Evolutionary conservation across 129 eudicot genomes (phyloP), one percentile per base, ranked within the genome.

Genomic region (Escallonia rubra): DNA sequence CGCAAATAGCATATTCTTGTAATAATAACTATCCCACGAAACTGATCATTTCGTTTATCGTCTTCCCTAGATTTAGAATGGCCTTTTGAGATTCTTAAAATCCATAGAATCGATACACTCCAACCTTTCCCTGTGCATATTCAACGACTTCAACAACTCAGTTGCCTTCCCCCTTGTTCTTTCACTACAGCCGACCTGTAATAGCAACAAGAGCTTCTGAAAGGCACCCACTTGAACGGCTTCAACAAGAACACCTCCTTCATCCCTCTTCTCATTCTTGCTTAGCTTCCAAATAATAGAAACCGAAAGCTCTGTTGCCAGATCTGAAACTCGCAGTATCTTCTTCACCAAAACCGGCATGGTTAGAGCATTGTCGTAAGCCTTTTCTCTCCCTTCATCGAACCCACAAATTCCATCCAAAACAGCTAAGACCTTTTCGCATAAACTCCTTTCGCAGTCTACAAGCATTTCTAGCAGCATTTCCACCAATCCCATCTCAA

Each of bases 31-130:
- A 23, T 23, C 34, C 1, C 34, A 23, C 34, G 14, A 57, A 38
- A 57, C 62, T 57, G 16, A 57, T 4, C 12, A 16, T 16, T 13
- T 4, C 3, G 5, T 1, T 2, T 61, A 41, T 41, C 9, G 34
- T 12, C 59, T n/a, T 53, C 46, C 64, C 12, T 40, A 8, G 54
- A 60, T 67, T 80, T 86, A 83, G 65, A 78, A 82, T 5, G 90
- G 61, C 76, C 88, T 75, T 59, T 82, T 85, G 59, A 88, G 91
- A 70, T 85, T 62, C 80, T 80, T 82, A 68, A 85, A 88, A 69
- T 88, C 96, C 83, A 60, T 74, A 51, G 86, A 68, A 57, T 88
- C 96, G 54, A 82, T 78, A 67, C 91, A 88, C 73, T 88, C 91
- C 70, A 74, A 78, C 63, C 65, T 83, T 53, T 72, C 76, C 60